These are phyloP conservation scores for Penicillium sp. DNA, from an alignment of 2,329 filamentous ascomycete species.

Conservation along the genomic window DNA sequence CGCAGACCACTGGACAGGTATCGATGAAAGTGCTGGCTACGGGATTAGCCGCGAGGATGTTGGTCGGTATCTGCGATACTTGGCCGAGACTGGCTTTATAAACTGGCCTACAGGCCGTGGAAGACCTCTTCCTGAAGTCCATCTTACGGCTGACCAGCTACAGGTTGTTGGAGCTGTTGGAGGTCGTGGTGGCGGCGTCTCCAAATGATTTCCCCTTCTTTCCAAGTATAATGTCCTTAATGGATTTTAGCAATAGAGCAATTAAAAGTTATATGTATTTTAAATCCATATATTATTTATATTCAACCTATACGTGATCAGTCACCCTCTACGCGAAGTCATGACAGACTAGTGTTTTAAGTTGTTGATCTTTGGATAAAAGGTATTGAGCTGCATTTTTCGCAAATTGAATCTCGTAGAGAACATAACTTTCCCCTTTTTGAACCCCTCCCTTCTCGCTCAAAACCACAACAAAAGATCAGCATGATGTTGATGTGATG, in stretches of 20 bases:
- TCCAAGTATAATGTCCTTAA: not conserved
- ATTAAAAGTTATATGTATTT: slow-evolving; percentile 8
- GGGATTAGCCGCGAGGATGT: slow-evolving; percentile 60
- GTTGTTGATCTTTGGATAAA: not conserved
- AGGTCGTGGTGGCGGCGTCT: slow-evolving; percentile 12
- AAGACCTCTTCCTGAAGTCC: slow-evolving; percentile 11
- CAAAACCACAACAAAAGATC: not conserved
- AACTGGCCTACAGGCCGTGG: slow-evolving; percentile 13
- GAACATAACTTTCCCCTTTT: not conserved
- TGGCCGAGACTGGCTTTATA: slow-evolving; percentile 63
- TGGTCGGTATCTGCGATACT: slow-evolving; percentile 61
- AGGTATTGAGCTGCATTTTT: not conserved
- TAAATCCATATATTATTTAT: not conserved
- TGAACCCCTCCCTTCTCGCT: not conserved
- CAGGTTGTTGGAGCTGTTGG: slow-evolving; percentile 14
- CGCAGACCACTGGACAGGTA: slow-evolving; percentile 50
- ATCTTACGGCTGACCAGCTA: slow-evolving; percentile 11
- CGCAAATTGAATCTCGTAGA: not conserved
- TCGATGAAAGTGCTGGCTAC: slow-evolving; percentile 54
- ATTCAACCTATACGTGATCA: not conserved
- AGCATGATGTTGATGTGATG: not conserved
- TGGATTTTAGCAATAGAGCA: slow-evolving; percentile 1
- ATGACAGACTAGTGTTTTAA: not conserved
- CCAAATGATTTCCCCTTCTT: not conserved
- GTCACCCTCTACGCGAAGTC: not conserved